A percentile compares a stretch with the other conserved stretches of the same genome.
Conservation (phyloP, 257 asterid genomes). For the Solanum medicagineum region DNA sequence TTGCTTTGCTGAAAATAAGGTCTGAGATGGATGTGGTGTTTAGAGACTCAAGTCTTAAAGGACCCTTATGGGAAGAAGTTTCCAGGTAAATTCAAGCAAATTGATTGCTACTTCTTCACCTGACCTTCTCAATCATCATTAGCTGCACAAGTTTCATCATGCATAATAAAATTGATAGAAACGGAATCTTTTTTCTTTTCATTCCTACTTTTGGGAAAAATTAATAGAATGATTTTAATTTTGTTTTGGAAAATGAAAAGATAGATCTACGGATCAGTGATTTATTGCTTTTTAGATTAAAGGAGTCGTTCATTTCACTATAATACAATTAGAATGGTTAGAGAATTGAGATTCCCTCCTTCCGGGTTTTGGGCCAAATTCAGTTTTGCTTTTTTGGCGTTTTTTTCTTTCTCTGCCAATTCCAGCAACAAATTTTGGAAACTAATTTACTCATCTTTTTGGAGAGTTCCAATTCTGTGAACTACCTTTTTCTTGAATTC, state of each 20-base stretch:
- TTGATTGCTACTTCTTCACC: neutral
- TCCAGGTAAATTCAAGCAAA: conserved; percentile 40
- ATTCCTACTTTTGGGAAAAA: neutral
- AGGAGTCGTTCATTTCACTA: conserved; percentile 20
- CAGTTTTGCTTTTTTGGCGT: conserved; percentile 34
- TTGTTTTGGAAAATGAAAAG: neutral
- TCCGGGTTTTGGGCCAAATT: conserved; percentile 32
- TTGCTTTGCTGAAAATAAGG: conserved; percentile 70
- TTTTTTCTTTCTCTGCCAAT: conserved; percentile 28
- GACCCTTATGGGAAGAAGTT: conserved; percentile 96
- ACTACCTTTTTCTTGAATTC: neutral
- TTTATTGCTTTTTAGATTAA: conserved; percentile 4
- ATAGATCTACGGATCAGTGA: conserved; percentile 26
- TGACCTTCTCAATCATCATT: neutral
- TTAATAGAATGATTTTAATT: neutral
- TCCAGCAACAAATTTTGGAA: conserved; percentile 10
- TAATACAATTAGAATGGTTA: conserved; percentile 21
- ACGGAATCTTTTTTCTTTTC: neutral
- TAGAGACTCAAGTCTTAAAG: conserved; percentile 80
- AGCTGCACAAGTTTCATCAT: neutral
- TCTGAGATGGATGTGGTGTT: conserved; percentile 82
- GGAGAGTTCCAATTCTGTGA: neutral
- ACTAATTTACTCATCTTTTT: neutral
- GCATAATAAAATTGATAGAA: neutral
- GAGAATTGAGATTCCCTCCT: conserved; percentile 16